These are phyloP conservation scores for Coniophora puteana DNA, from an alignment of 1,284 basidiomycete genomes.

Conservation along the genomic window DNA sequence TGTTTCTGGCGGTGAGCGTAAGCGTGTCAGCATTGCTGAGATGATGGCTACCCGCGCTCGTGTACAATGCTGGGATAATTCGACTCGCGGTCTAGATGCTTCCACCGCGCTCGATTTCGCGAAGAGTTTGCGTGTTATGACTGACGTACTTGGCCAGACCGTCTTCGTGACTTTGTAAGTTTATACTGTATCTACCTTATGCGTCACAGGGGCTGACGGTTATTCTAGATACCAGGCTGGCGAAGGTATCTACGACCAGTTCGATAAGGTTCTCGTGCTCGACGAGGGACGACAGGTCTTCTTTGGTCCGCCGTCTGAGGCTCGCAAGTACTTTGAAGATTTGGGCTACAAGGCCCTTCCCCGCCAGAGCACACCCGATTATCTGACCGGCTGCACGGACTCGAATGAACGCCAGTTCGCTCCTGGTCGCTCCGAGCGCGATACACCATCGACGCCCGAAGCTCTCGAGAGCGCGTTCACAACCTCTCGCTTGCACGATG, in stretches of 20 bases:
- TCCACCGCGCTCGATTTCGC: slow-evolving; percentile 81
- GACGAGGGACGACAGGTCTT: slow-evolving; percentile 83
- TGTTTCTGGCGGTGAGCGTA: slow-evolving; percentile 83
- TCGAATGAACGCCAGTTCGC: slow-evolving; percentile 85
- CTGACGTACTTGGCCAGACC: slow-evolving; percentile 73
- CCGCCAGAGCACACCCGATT: slow-evolving; percentile 78
- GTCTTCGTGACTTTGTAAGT: slow-evolving; percentile 75
- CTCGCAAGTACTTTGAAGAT: slow-evolving; percentile 74
- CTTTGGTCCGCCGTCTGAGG: slow-evolving; percentile 70
- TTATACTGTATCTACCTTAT: slow-evolving; percentile 15
- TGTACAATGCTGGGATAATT: slow-evolving; percentile 83
- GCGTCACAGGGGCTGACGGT: slow-evolving; percentile 10
- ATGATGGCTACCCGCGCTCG: slow-evolving; percentile 78
- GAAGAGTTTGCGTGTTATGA: slow-evolving; percentile 71
- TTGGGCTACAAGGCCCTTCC: slow-evolving; percentile 74
- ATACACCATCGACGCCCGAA: slow-evolving; percentile 74
- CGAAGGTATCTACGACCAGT: slow-evolving; percentile 73
- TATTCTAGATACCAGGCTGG: slow-evolving; percentile 73
- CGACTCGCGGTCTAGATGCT: slow-evolving; percentile 83
- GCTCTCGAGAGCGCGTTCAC: slow-evolving; percentile 69
- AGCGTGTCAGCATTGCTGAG: slow-evolving; percentile 86
- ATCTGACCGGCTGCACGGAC: slow-evolving; percentile 79
- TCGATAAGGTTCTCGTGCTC: slow-evolving; percentile 79
- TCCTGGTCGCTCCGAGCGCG: slow-evolving; percentile 55
- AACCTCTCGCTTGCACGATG: slow-evolving; percentile 46